Conservation (phyloP, 805 yeast species). For the Ogataea nonfermentans region DNA sequence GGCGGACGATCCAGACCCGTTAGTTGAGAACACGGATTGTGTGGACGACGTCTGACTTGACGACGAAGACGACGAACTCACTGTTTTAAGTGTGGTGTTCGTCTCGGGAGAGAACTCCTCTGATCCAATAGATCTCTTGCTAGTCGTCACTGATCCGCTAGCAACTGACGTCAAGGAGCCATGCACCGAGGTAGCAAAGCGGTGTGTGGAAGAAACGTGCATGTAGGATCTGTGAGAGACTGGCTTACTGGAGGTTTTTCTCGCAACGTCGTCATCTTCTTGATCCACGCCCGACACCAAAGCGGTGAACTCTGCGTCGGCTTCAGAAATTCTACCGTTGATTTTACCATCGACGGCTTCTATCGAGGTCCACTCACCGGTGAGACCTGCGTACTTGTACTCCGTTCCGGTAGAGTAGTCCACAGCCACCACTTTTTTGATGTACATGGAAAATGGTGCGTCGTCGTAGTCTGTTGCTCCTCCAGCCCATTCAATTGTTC, state of each 20-base stretch:
- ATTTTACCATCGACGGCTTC: constrained; percentile 55
- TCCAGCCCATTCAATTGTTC: constrained; percentile 83
- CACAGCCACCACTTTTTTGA: constrained; percentile 57
- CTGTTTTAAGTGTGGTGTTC: constrained; percentile 6
- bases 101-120: background rate
- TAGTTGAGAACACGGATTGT: constrained; percentile 16
- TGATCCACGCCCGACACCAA: constrained; percentile 34
- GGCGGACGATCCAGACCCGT: constrained; percentile 8
- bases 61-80: constrained; percentile 15
- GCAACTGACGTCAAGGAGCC: constrained; percentile 14
- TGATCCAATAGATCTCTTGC: constrained; percentile 13
- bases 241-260: constrained; percentile 9
- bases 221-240: background rate
- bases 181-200: background rate
- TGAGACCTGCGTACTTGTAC: constrained; percentile 52
- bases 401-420: constrained; percentile 67
- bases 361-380: constrained; percentile 63
- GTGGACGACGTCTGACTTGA: constrained; percentile 18
- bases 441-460: constrained; percentile 68
- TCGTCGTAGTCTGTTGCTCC: constrained; percentile 63
- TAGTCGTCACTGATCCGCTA: constrained; percentile 11
- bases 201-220: constrained; percentile 4
- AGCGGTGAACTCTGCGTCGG: constrained; percentile 41
- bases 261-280: constrained; percentile 1
- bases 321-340: constrained; percentile 54